Base-by-base conservation (phyloP, 345 rosid species). In the Gossypium ekmanianum region DNA sequence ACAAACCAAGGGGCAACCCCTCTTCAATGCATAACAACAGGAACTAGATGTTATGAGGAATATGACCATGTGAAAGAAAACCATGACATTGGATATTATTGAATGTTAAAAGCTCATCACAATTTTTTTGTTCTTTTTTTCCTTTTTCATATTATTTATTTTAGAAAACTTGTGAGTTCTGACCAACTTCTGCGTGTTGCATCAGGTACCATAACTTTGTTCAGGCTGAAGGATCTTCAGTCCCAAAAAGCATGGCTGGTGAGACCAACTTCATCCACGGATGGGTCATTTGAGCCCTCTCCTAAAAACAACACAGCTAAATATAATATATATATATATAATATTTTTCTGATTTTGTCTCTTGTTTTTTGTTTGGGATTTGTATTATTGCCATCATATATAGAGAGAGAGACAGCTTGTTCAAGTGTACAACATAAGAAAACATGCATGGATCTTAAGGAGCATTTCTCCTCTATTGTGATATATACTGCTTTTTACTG, bases 211-310 rank as follows among this genome's bases (percentile, higher is more conserved):
- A 83, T 70, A 82, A 88, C 44, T 86, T 26, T 71, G 88, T 86
- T 79, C 82, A 79, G 71, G 94, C 82, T 73, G 97, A 90, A 81
- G 91, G 94, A 29, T 81, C 97, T 11, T 85, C 93, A 6, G 81
- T 73, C 61, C 48, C 82, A 45, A 90, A 84, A 83, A 82, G 68
- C 80, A 80, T 77, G 83, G 84, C 78, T 43, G 67, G 79, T 71
- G 93, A 88, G 83, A 90, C 95, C 67, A 89, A 88, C 85, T 88
- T 89, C 92, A 80, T 88, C 78, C 89, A 92, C 44, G 92, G 91
- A 78, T 92, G 97, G 97, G 84, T 89, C 73, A 83, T 92, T 74
- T 90, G 84, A 90, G 58, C 10, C 39, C 4, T 67, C 47, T 13
- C 13, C 45, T 3, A 56, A 24, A 24, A 14, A 10, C 61, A 52